A percentile compares a stretch with the other conserved stretches of the same genome.
These are phyloP conservation scores for Marasmius fiardii DNA, from an alignment of 1,284 basidiomycete species.

Conservation along the genomic window DNA sequence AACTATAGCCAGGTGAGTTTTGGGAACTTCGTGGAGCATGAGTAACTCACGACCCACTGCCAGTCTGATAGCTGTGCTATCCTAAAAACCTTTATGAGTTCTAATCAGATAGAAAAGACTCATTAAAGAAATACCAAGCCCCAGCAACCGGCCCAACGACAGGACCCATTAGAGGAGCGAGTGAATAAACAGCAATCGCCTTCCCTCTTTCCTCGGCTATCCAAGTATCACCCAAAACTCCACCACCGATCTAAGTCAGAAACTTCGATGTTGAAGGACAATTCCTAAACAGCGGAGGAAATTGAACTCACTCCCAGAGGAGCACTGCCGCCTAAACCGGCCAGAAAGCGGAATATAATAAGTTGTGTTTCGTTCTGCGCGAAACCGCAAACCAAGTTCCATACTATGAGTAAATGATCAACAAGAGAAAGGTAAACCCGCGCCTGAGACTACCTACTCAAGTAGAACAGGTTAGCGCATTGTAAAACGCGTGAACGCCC, in stretches of 20 bases:
- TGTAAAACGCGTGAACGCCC: conserved; percentile 38
- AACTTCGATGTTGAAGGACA: conserved; percentile 21
- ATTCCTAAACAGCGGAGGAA: conserved; percentile 2
- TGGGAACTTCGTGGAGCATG: conserved; percentile 47
- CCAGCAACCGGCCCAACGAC: conserved; percentile 63
- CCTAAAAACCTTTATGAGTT: conserved; percentile 24
- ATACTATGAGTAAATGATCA: conserved; percentile 33
- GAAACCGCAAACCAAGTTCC: conserved; percentile 68
- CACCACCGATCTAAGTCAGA: conserved; percentile 52
- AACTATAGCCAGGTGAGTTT: neutral
- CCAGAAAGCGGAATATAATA: conserved; percentile 62
- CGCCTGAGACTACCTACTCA: conserved; percentile 29
- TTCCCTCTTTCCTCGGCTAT: conserved; percentile 61
- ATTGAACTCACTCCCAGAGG: conserved; percentile 47
- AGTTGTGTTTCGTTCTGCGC: conserved; percentile 54
- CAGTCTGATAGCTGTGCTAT: conserved; percentile 57
- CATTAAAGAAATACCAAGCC: conserved; percentile 42
- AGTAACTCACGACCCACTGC: conserved; percentile 59
- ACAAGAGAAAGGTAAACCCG: neutral
- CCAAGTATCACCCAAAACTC: conserved; percentile 71
- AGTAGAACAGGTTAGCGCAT: conserved; percentile 43
- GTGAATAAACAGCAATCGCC: conserved; percentile 66
- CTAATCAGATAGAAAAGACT: neutral
- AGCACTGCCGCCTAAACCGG: conserved; percentile 64
- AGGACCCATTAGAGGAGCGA: conserved; percentile 63